Evolutionary conservation across 2,329 filamentous ascomycete species (phyloP).

Genomic region (Colletotrichum cuscutae): DNA sequence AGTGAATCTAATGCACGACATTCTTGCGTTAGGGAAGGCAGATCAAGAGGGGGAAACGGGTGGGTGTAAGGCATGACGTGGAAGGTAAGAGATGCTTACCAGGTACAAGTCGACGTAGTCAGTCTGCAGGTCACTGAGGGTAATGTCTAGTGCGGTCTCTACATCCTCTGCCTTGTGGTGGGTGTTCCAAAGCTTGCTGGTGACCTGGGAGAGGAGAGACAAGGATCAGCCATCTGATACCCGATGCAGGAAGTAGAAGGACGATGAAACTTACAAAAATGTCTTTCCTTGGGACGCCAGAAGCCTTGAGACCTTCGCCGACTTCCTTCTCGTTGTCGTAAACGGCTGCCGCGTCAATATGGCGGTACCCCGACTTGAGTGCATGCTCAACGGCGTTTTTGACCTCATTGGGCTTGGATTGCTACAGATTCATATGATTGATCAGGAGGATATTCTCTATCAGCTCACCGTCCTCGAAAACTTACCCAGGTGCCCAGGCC

Average conservation of each 20-base stretch:
- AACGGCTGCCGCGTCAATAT: conserved; percentile 70
- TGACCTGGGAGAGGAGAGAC: neutral
- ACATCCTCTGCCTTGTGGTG: conserved; percentile 43
- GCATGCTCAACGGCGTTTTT: conserved; percentile 66
- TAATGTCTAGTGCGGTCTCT: conserved; percentile 42
- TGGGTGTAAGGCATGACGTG: neutral
- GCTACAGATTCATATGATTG: conserved; percentile 9
- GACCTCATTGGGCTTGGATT: conserved; percentile 61
- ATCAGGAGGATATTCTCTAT: neutral
- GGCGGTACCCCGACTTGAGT: conserved; percentile 66
- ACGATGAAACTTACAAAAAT: conserved; percentile 49
- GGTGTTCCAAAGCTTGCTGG: conserved; percentile 48
- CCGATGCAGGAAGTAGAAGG: neutral
- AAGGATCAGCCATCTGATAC: neutral
- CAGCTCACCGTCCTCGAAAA: no score
- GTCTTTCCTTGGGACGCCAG: conserved; percentile 59
- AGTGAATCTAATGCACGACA: conserved; percentile 54
- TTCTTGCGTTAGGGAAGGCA: conserved; percentile 4
- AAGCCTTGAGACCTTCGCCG: conserved; percentile 58
- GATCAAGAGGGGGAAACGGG: neutral
- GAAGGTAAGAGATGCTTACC: conserved; percentile 29
- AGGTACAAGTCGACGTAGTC: conserved; percentile 46
- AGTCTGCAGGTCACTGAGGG: conserved; percentile 43
- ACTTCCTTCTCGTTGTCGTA: conserved; percentile 72
- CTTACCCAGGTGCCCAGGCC: conserved; percentile 47